Base-by-base conservation (phyloP, 352 stramenopile genomes). In the Phytophthora agathidicida region DNA sequence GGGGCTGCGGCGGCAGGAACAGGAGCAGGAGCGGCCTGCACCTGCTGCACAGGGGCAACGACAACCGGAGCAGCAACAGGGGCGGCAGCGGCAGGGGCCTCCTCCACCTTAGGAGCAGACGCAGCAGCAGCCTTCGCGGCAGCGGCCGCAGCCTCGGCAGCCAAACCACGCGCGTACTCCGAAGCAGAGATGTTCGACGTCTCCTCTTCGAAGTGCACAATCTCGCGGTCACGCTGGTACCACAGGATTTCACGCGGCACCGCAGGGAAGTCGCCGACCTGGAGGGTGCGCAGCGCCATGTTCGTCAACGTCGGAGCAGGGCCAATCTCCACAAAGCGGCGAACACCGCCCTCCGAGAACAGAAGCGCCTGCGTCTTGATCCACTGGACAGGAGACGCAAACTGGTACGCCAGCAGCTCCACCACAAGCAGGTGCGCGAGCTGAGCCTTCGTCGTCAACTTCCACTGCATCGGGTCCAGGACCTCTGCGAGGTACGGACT, bases 401-500 rank as follows among this genome's bases (percentile, higher is more conserved):
- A 96, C 66, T 96, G 88, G 70, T 95, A 95, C 20, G 86, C 86
- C 22, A 96, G 52, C 11, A 96, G 65, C 73, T 96, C 88, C 24
- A 95, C 82, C 6, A 96, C 64, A 20, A 96, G 75, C 24, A 89
- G 58, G 33, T 92, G 82, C 24, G 72, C 84, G 1, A 91, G 69
- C 48, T 94, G 80, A n/a, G 79, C 73, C 44, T 73, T 75, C 11
- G 84, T 80, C 26, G 77, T 83, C 39, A 88, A 43, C 44, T 86
- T 24, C 86, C 86, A 95, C 60, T 88, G 78, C 75, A 81, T 87
- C 16, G 69, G 65, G 41, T 89, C 75, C 37, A 93, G 46, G 19
- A 88, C 71, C 57, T 89, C 75, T 2, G 77, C 80, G 0, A 93
- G 65, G 47, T 73, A 88, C 24, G 83, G 81, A 35, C 80, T 92